Evolutionary conservation across 495 filamentous ascomycete species (phyloP).

Genomic region (Achaetomiella virescens): DNA sequence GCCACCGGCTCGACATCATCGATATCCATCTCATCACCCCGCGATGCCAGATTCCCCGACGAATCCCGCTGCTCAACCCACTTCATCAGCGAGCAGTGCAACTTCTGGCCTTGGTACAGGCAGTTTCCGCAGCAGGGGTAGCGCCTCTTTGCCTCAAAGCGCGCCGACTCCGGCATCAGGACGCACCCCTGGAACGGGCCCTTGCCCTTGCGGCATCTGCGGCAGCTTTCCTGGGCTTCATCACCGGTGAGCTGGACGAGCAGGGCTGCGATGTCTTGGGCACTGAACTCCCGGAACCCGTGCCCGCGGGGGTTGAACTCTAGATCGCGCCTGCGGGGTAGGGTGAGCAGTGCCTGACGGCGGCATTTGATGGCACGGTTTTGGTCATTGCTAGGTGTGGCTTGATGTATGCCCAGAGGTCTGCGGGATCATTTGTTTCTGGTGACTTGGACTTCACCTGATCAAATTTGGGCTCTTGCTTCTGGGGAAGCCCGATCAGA

Average conservation of each 20-base stretch:
- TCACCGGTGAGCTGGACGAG: conserved; percentile 27
- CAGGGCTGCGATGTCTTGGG: conserved; percentile 23
- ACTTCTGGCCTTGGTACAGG: conserved; percentile 15
- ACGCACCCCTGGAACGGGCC: conserved; percentile 13
- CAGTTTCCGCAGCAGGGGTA: conserved; percentile 22
- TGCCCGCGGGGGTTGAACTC: conserved; percentile 6
- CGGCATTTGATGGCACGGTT: neutral
- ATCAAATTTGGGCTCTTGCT: neutral
- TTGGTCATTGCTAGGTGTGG: neutral
- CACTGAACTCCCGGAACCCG: conserved; percentile 11
- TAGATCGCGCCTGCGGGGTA: conserved; percentile 18
- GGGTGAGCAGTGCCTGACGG: neutral
- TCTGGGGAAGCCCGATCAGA: too few species aligned
- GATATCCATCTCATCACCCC: neutral
- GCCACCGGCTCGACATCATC: neutral
- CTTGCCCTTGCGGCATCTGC: conserved; percentile 10
- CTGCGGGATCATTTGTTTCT: neutral
- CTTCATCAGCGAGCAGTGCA: conserved; percentile 2
- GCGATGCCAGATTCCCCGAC: too few species aligned
- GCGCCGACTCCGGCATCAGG: conserved; percentile 2
- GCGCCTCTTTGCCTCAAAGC: conserved; percentile 1
- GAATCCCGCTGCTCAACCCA: neutral
- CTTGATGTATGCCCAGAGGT: neutral
- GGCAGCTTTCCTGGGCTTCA: conserved; percentile 8
- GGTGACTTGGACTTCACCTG: neutral